Evolutionary conservation across 73 alveolate species (phyloP), one percentile per base, ranked within the genome.

Genomic region (Paramecium octaurelia): DNA sequence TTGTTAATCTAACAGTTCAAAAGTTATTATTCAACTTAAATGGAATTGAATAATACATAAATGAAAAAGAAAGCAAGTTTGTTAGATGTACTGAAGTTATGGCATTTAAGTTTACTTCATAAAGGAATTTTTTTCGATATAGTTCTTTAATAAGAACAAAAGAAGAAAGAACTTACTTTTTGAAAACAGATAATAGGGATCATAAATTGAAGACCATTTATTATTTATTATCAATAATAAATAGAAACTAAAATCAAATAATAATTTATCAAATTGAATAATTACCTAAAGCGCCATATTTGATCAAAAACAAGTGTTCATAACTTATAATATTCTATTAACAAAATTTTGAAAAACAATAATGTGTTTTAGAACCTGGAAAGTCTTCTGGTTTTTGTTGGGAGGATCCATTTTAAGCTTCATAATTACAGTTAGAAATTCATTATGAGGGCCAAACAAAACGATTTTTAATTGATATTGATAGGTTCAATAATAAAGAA

Each of bases 401-500:
- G 88, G 88, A 75, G 10, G 35, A 40, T 75, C 88, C 88, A 14
- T 75, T 75, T 75, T 21, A 36, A 18, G 60, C 58, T 75, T 21
- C 38, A 34, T 34, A 10, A 75, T 75, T 75, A 20, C 10, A 75
- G 38, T 36, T 75, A 34, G 57, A 75, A 40, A 75, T 75, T 21
- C 88, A 36, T 35, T 21, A 36, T 40, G 88, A 75, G 20, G 60
- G 68, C 6, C 21, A 75, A 36, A 36, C 35, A 21, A 40, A 36
- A 75, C 16, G 59, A 27, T 75, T 75, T 36, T 14, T 36, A 10
- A 75, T 75, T 36, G 88, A 75, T 34, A 75, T 75, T 4, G 88
- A 75, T 75, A 44, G 60, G n/a, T 75, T 75, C 38, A 75, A 75
- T 35, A 75, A 75, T 75, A 14, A 75, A 40, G 88, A 75, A 75